Conservation (phyloP, 306 rosid genomes). For the Dryas octopetala region DNA sequence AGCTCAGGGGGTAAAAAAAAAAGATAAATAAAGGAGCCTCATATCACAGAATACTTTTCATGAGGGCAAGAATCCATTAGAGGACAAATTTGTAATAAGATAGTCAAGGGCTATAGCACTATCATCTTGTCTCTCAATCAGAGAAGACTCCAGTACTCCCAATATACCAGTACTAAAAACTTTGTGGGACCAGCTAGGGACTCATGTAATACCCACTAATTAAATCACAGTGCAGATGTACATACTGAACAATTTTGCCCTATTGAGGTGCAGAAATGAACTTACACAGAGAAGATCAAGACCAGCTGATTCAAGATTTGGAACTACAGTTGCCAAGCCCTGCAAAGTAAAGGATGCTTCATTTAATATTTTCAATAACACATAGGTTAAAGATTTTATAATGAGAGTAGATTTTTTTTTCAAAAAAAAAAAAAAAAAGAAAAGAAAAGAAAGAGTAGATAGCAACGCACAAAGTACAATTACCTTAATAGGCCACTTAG, state of each 20-base stretch:
- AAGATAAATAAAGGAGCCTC: background rate
- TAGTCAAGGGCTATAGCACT: background rate
- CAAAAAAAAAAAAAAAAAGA: background rate
- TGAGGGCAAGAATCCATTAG: background rate
- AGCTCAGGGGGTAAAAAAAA: background rate
- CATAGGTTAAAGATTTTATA: background rate
- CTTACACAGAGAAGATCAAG: slow-evolving; percentile 91
- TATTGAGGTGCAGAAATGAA: slow-evolving; percentile 8
- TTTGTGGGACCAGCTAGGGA: background rate
- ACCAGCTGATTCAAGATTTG: slow-evolving; percentile 82
- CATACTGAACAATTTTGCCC: background rate
- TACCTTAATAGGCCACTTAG: slow-evolving; percentile 92
- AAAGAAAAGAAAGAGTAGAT: slow-evolving; percentile 1
- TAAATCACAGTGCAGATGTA: background rate
- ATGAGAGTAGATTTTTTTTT: background rate
- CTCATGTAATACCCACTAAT: background rate
- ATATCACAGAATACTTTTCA: background rate
- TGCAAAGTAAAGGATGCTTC: slow-evolving; percentile 33
- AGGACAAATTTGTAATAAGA: background rate
- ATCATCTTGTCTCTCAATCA: slow-evolving; percentile 21
- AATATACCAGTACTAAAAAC: background rate
- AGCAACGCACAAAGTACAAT: slow-evolving; percentile 8
- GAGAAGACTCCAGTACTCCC: background rate
- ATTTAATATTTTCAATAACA: slow-evolving; percentile 12
- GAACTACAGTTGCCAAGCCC: slow-evolving; percentile 80